Conservation (phyloP, 1,284 basidiomycete genomes). For the Peniophora sp. region DNA sequence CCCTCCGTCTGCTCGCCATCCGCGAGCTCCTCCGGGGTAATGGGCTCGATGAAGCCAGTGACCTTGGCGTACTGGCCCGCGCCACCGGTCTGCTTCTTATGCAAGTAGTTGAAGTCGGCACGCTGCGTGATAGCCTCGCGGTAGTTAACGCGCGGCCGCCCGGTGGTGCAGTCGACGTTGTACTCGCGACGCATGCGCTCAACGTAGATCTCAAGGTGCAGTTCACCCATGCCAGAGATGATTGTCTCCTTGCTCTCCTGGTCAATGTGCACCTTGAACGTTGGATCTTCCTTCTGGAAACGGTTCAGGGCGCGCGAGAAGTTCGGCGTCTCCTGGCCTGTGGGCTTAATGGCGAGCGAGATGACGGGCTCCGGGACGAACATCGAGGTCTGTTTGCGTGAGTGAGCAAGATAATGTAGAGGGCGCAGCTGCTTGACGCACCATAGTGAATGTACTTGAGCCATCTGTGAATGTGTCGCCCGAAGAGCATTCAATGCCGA, state of each 20-base stretch:
- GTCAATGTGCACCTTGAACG: constrained; percentile 97
- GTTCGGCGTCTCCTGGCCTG: constrained; percentile 89
- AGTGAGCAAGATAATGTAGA: not conserved
- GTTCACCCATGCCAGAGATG: constrained; percentile 98
- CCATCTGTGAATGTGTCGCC: constrained; percentile 99
- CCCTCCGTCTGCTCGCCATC: constrained; percentile 53
- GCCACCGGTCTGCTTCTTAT: constrained; percentile 99
- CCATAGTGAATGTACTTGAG: constrained; percentile 83
- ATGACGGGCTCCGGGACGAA: constrained; percentile 99
- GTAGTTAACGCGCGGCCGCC: constrained; percentile 96
- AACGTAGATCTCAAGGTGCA: constrained; percentile 98
- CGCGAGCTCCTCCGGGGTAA: constrained; percentile 26
- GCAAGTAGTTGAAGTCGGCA: constrained; percentile 85
- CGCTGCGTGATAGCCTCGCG: constrained; percentile 87
- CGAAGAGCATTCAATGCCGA: constrained; percentile 97
- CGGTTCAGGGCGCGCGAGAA: constrained; percentile 96
- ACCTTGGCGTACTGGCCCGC: constrained; percentile 96
- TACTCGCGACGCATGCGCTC: constrained; percentile 99
- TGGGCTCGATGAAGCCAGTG: constrained; percentile 88
- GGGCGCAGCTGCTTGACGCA: constrained; percentile 15
- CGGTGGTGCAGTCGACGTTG: constrained; percentile 88
- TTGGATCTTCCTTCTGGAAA: constrained; percentile 99
- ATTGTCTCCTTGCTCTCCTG: constrained; percentile 98
- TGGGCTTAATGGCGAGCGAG: constrained; percentile 88
- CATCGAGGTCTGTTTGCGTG: constrained; percentile 87